Evolutionary conservation across 1,284 basidiomycete genomes (phyloP), one percentile per base, ranked within the genome.

Genomic region (Vanrija pseudolonga): DNA sequence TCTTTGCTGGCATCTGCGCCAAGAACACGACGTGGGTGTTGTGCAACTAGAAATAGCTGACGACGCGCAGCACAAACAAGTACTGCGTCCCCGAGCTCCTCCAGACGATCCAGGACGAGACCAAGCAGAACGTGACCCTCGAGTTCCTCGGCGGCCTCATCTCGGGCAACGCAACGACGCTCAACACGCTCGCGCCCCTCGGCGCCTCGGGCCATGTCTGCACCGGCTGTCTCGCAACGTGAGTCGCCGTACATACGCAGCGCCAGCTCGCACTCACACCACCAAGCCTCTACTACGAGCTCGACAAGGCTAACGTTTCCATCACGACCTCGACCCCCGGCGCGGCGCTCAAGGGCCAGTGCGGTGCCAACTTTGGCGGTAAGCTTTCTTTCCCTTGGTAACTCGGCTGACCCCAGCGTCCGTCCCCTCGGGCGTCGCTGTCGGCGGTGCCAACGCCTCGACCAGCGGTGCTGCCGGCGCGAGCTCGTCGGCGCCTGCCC

Each of bases 41-140:
- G 72, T 68, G 47, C 24, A 68, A 17, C 64, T 65, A 26, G 28
- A 3, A 9, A 40, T 23, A 19, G 50, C 32, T 57, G 46, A 46
- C 40, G 23, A 15, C 36, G 6, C 12, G 18, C 57, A 74, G 71
- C 14, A 71, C 64, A 49, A 58, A 62, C 54, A 61, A 58, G 32
- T 73, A 62, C 60, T 76, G 73, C 45, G 44, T 72, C 15, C 62
- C 67, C 38, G 57, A 65, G 28, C 64, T 69, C n/a, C 55, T 76
- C 19, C 46, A 54, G 20, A 63, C 61, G 14, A 52, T 74, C 39
- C 67, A 72, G 57, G 66, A 65, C 53, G 52, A 55, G 32, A 67
- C 65, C 14, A 62, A 65, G 7, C 49, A 58, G 11, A 47, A 60
- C 36, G 43, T 74, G 22, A 59, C 62, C 24, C 45, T 64, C 52